Base-by-base conservation (phyloP, 805 yeast genomes). In the Candida tammaniensis region DNA sequence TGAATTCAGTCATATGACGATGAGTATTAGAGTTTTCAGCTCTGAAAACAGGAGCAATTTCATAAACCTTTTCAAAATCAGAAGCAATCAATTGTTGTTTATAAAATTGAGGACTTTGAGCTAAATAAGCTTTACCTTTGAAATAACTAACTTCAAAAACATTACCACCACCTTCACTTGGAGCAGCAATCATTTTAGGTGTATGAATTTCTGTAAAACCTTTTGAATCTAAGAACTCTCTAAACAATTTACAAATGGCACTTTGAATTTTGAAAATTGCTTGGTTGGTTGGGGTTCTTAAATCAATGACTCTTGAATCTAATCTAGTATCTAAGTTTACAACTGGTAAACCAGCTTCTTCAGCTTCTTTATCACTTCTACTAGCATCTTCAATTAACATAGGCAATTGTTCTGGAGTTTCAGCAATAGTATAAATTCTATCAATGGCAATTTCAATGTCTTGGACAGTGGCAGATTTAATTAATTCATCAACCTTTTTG, bases 1-100 rank as follows among this genome's bases (percentile, higher is more conserved):
- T 85, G 62, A 93, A 93, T 68, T 93, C 99, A 38, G 99, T 93
- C 95, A 93, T 82, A 67, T 93, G 99, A 70, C 99, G 89, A 65
- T 93, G 98, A 14, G 98, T 91, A 72, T 93, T 89, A 43, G 98
- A 91, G 74, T 93, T 91, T 66, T 93, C 99, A 38, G 99, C 99
- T 68, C 99, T 80, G 78, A 93, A 93, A 27, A 93, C 98, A 23
- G 99, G 98, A 2, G 93, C 98, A 54, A 93, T 76, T 70, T 93
- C 99, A 59, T 79, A 93, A 31, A 93, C 99, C 54, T 78, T 80
- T 72, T 93, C 98, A 53, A 91, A 93, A 70, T 93, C 99, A 40
- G 95, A 94, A 30, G 97, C 96, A 66, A 93, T 93, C 61, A 91
- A 78, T 75, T 91, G 96, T 71, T 93, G 98, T 72, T 93, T 93